Evolutionary conservation across 306 rosid species (phyloP).

Genomic region (Spatholobus suberectus): DNA sequence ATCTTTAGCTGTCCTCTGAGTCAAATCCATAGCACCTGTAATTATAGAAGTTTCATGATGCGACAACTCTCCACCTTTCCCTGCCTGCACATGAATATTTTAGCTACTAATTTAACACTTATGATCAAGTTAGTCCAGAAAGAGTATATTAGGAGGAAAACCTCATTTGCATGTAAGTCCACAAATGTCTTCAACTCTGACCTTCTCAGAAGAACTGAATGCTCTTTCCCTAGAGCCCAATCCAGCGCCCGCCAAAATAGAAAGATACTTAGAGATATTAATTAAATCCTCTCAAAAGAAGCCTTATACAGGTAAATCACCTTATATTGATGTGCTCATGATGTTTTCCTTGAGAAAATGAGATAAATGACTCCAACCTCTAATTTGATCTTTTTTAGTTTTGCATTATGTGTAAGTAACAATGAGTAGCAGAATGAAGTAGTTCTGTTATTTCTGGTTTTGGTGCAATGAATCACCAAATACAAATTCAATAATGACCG

Average conservation of each 20-base stretch:
- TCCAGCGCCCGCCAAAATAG: conserved; percentile 62
- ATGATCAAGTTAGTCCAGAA: neutral
- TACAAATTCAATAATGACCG: neutral
- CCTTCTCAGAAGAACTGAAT: conserved; percentile 69
- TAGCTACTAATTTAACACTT: neutral
- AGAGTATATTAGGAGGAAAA: conserved; percentile 31
- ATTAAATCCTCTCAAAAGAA: neutral
- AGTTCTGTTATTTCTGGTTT: neutral
- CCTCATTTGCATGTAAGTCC: conserved; percentile 78
- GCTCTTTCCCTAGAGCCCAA: conserved; percentile 72
- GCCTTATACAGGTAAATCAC: neutral
- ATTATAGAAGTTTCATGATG: conserved; percentile 76
- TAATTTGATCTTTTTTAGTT: neutral
- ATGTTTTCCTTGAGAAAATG: neutral
- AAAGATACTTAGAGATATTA: conserved; percentile 6
- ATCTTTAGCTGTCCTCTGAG: conserved; percentile 75
- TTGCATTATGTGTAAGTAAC: neutral
- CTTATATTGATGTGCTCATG: neutral
- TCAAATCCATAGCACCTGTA: conserved; percentile 81
- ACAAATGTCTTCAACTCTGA: conserved; percentile 83
- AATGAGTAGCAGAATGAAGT: neutral
- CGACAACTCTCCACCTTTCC: conserved; percentile 87
- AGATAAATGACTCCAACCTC: neutral
- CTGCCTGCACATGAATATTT: conserved; percentile 61
- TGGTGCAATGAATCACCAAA: neutral